A percentile compares a stretch with the other conserved stretches of the same genome.
phyloP scores from a whole-genome alignment of 1,284 basidiomycete species.

The Omphalotus olearius region DNA sequence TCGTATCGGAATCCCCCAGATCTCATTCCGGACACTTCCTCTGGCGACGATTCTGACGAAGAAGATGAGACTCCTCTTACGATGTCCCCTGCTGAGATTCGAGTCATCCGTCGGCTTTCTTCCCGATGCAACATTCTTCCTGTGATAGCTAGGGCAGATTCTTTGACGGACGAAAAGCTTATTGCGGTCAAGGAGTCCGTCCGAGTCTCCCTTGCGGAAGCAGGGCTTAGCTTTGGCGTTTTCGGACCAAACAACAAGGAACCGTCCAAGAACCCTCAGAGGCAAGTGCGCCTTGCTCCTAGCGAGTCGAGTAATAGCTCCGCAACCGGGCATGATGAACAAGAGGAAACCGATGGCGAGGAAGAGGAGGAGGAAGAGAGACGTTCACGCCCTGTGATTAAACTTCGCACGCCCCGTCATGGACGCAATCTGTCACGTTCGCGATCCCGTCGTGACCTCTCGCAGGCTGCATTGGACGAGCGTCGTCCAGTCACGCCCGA shows the following conservation, averaged over 20 bases:
- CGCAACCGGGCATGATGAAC: conserved; percentile 16
- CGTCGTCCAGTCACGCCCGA: conserved; percentile 50
- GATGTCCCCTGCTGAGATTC: conserved; percentile 73
- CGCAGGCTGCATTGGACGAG: conserved; percentile 49
- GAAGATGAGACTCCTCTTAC: conserved; percentile 48
- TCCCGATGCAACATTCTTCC: conserved; percentile 73
- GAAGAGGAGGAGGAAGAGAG: conserved; percentile 40
- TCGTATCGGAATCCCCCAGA: conserved; percentile 46
- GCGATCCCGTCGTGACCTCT: conserved; percentile 62
- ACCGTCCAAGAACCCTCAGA: conserved; percentile 19
- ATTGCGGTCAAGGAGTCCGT: conserved; percentile 63
- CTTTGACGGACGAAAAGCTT: conserved; percentile 70
- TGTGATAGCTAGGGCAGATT: conserved; percentile 72
- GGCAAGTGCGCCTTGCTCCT: conserved; percentile 27
- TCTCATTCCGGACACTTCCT: conserved; percentile 45
- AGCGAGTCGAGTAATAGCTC: conserved; percentile 25
- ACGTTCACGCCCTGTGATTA: conserved; percentile 66
- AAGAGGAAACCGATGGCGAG: conserved; percentile 22
- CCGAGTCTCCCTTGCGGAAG: conserved; percentile 54
- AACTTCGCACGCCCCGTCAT: conserved; percentile 50
- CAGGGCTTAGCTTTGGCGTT: conserved; percentile 68
- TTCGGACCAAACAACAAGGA: conserved; percentile 43
- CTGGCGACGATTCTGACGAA: conserved; percentile 39
- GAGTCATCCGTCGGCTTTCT: conserved; percentile 68
- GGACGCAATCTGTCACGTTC: conserved; percentile 54